Percentiles rank a stretch among this genome's conserved stretches.
phyloP scores from a whole-genome alignment of 805 yeast genomes.

The Candida ascalaphidarum region DNA sequence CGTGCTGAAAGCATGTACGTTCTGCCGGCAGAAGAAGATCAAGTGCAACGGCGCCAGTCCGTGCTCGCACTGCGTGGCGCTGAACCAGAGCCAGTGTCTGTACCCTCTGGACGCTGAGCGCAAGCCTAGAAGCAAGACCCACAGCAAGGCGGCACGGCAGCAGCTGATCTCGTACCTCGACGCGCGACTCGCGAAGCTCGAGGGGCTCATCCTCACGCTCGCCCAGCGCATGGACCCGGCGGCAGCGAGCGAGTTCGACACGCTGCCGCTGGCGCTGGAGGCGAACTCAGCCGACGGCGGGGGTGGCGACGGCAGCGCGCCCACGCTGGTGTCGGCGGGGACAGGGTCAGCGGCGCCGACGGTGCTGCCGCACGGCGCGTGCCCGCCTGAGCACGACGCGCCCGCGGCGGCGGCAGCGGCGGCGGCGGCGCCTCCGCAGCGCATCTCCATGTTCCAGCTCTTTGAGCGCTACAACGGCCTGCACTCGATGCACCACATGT shows the following conservation, averaged over 20 bases:
- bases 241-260: too few species aligned
- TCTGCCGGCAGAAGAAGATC: conserved; percentile 9
- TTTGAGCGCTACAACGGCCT: conserved; percentile 20
- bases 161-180: conserved; percentile 1
- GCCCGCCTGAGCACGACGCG: neutral
- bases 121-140: conserved; percentile 1
- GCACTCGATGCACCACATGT: conserved; percentile 27
- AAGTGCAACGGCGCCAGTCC: neutral
- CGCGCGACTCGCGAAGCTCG: conserved; percentile 3
- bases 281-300: too few species aligned
- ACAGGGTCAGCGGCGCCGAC: too few species aligned
- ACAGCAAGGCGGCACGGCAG: conserved; percentile 1
- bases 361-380: neutral
- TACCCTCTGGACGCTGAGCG: conserved; percentile 5
- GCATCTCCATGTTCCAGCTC: neutral
- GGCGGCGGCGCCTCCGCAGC: neutral
- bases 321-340: too few species aligned
- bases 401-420: neutral
- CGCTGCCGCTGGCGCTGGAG: too few species aligned
- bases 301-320: too few species aligned
- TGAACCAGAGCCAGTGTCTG: conserved; percentile 3
- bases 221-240: neutral
- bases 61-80: neutral
- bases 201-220: neutral
- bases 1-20: conserved; percentile 7